Percentiles rank a stretch among this genome's conserved stretches.
Evolutionary conservation across 805 yeast genomes (phyloP).

Genomic region (Lipomyces lipofer): DNA sequence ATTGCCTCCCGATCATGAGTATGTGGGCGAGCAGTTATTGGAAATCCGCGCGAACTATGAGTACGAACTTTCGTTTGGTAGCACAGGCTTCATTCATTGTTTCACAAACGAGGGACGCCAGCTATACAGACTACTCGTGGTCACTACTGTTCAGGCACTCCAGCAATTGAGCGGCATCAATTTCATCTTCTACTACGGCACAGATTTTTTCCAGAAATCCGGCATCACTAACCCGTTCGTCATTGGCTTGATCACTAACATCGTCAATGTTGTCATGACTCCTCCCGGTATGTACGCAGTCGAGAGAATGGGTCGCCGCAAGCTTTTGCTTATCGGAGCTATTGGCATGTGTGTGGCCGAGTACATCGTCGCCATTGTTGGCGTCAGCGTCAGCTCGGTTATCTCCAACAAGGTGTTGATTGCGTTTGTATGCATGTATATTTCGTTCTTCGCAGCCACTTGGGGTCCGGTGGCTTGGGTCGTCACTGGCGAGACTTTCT

Average conservation of each 20-base stretch:
- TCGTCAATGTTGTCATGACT: constrained; percentile 76
- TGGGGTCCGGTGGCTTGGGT: constrained; percentile 88
- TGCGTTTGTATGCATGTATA: constrained; percentile 59
- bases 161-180: constrained; percentile 92
- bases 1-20: constrained; percentile 47
- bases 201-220: constrained; percentile 69
- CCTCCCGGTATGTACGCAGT: constrained; percentile 79
- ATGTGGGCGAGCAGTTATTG: constrained; percentile 47
- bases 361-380: constrained; percentile 67
- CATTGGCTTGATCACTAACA: constrained; percentile 74
- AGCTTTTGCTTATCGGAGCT: constrained; percentile 70
- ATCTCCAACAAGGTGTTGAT: constrained; percentile 47
- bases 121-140: constrained; percentile 51
- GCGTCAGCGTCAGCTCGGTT: constrained; percentile 47
- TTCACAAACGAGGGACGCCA: constrained; percentile 36
- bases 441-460: constrained; percentile 74
- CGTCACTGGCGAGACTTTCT: constrained; percentile 60
- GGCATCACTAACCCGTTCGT: constrained; percentile 68
- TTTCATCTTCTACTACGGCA: constrained; percentile 87
- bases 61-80: constrained; percentile 41
- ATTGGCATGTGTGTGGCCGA: constrained; percentile 67
- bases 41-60: constrained; percentile 50
- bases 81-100: constrained; percentile 16
- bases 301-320: constrained; percentile 79
- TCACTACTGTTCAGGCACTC: constrained; percentile 67